Conservation (phyloP, 768 basidiomycete species). For the Kwoniella dendrophila region DNA sequence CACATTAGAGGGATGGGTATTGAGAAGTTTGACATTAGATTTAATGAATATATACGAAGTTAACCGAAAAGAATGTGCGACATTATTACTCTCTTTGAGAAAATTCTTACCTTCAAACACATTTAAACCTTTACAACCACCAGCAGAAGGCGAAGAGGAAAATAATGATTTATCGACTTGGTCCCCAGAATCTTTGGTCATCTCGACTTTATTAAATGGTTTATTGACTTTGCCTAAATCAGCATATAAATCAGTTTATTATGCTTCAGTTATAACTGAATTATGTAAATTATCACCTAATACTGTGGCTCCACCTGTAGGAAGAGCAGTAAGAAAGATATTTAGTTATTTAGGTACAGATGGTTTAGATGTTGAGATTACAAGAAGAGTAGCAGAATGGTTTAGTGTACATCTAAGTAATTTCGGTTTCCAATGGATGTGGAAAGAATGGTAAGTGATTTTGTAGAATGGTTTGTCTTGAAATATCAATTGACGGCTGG, state of each 20-base stretch:
- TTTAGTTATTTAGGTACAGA: slow-evolving; percentile 72
- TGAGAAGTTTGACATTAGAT: slow-evolving; percentile 74
- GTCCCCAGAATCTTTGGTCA: slow-evolving; percentile 83
- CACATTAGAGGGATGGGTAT: slow-evolving; percentile 74
- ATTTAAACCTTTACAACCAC: slow-evolving; percentile 74
- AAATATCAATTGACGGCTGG: background rate
- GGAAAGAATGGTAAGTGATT: slow-evolving; percentile 89
- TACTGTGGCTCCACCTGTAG: slow-evolving; percentile 93
- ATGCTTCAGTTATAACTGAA: slow-evolving; percentile 84
- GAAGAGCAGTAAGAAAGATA: slow-evolving; percentile 87
- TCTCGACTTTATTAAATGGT: slow-evolving; percentile 78
- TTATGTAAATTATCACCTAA: slow-evolving; percentile 90
- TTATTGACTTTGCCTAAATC: slow-evolving; percentile 78
- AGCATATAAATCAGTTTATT: slow-evolving; percentile 76
- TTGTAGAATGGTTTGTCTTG: background rate
- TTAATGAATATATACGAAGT: slow-evolving; percentile 87
- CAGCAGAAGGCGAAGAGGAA: slow-evolving; percentile 60
- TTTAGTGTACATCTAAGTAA: slow-evolving; percentile 96
- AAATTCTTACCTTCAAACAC: slow-evolving; percentile 80
- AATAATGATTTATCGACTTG: slow-evolving; percentile 67
- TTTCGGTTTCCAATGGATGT: slow-evolving; percentile 97
- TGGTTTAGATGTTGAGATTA: slow-evolving; percentile 81
- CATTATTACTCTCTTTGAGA: slow-evolving; percentile 79
- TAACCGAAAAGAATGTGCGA: slow-evolving; percentile 92
- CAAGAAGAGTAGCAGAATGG: slow-evolving; percentile 87